Percentiles rank a stretch among this genome's conserved stretches.
Evolutionary conservation across 2,329 filamentous ascomycete genomes (phyloP).

Genomic region (Colletotrichum shisoi): DNA sequence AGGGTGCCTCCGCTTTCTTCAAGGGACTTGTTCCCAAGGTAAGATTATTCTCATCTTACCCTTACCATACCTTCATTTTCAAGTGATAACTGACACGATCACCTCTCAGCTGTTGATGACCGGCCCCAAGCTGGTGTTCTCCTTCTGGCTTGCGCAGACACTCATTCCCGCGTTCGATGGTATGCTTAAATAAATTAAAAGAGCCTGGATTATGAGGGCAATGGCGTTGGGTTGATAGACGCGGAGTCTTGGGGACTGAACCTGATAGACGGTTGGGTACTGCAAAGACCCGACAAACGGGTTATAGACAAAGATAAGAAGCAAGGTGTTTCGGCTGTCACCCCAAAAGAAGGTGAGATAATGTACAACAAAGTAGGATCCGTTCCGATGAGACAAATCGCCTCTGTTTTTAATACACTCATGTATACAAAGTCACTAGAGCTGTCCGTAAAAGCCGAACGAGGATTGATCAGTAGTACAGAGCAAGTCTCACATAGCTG

Average conservation of each 20-base stretch:
- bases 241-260: slow-evolving; percentile 26
- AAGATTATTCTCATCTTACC: slow-evolving; percentile 41
- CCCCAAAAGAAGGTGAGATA: slow-evolving; percentile 28
- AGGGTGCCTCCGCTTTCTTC: slow-evolving; percentile 89
- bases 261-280: slow-evolving; percentile 50
- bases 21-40: slow-evolving; percentile 95
- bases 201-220: slow-evolving; percentile 17
- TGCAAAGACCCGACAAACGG: slow-evolving; percentile 21
- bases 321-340: slow-evolving; percentile 1
- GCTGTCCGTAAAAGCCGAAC: neutral
- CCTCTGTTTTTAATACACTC: slow-evolving; percentile 35
- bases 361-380: slow-evolving; percentile 37
- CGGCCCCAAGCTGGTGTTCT: slow-evolving; percentile 97
- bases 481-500: neutral
- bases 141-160: slow-evolving; percentile 99
- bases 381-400: slow-evolving; percentile 34
- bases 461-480: neutral
- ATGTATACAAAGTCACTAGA: slow-evolving; percentile 4
- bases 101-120: slow-evolving; percentile 84
- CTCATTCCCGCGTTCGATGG: slow-evolving; percentile 89
- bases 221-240: slow-evolving; percentile 41
- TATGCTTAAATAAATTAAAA: slow-evolving; percentile 50
- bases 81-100: slow-evolving; percentile 38
- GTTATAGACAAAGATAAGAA: slow-evolving; percentile 28
- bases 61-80: neutral